Evolutionary conservation across 495 filamentous ascomycete species (phyloP).

Genomic region (Penicillium daleae): DNA sequence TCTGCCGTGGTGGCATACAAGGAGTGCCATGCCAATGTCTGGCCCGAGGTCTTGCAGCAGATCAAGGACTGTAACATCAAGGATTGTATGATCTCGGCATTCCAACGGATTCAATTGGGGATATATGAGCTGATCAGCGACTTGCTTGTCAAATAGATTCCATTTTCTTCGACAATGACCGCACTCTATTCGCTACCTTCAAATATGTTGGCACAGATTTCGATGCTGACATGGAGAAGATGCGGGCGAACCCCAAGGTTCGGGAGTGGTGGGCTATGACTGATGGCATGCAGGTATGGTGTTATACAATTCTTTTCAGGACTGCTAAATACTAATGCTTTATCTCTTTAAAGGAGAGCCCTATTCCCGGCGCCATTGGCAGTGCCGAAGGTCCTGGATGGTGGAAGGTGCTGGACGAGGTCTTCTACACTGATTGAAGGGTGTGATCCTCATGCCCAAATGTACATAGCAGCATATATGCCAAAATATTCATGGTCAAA

Average conservation of each 20-base stretch:
- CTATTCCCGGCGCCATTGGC: constrained; percentile 63
- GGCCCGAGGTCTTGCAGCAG: constrained; percentile 73
- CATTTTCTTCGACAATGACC: constrained; percentile 68
- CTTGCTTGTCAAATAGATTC: constrained; percentile 48
- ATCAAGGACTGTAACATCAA: constrained; percentile 73
- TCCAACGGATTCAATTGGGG: not conserved
- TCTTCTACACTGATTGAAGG: constrained; percentile 62
- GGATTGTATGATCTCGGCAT: constrained; percentile 56
- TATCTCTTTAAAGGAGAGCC: constrained; percentile 39
- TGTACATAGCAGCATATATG: not conserved
- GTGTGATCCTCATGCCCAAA: not conserved
- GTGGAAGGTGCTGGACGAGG: constrained; percentile 75
- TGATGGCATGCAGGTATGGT: constrained; percentile 66
- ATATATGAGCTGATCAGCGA: not conserved
- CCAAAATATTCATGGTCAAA: not conserved
- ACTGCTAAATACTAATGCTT: not conserved
- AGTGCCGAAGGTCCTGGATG: constrained; percentile 67
- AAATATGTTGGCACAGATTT: constrained; percentile 75
- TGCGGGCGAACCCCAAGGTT: constrained; percentile 70
- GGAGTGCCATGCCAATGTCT: constrained; percentile 69
- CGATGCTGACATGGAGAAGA: constrained; percentile 70
- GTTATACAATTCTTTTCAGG: too few relatives aligned
- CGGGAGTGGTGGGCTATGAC: constrained; percentile 81
- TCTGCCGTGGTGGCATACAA: constrained; percentile 68
- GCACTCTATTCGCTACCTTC: constrained; percentile 71